Evolutionary conservation across 352 stramenopile genomes (phyloP).

Genomic region (Paralagenidium karlingii): DNA sequence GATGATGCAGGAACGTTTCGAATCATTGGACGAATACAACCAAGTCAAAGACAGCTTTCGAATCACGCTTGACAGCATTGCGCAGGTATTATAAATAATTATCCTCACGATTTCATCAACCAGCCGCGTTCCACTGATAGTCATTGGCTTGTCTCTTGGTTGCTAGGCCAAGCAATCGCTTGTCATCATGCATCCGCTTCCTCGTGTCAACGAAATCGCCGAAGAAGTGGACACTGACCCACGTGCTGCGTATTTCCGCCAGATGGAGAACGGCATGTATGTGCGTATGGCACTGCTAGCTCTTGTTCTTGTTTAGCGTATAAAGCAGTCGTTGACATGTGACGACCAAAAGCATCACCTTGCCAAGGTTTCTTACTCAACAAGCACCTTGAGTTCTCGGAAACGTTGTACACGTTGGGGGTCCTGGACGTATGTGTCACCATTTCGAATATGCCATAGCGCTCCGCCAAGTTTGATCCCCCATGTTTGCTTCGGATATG

Average conservation of each 20-base stretch:
- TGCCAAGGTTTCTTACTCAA: no score
- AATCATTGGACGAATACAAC: conserved; percentile 89
- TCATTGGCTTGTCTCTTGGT: conserved; percentile 2
- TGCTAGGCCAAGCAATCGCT: conserved; percentile 87
- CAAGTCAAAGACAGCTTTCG: conserved; percentile 86
- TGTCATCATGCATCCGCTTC: conserved; percentile 98
- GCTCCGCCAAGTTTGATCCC: conserved; percentile 61
- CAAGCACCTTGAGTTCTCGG: conserved; percentile 37
- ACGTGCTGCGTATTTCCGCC: conserved; percentile 94
- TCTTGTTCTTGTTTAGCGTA: conserved; percentile 81
- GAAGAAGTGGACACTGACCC: conserved; percentile 94
- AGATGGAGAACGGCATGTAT: conserved; percentile 99
- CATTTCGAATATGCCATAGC: conserved; percentile 77
- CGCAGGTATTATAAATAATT: conserved; percentile 11
- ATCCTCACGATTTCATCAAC: not conserved
- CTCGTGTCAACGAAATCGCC: conserved; percentile 94
- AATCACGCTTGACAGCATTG: conserved; percentile 59
- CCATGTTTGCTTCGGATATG: conserved; percentile 46
- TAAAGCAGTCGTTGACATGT: no score
- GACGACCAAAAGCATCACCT: no score
- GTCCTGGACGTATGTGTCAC: conserved; percentile 62
- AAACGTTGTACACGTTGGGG: conserved; percentile 51
- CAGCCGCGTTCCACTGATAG: not conserved
- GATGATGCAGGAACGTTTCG: conserved; percentile 88
- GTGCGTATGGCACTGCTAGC: conserved; percentile 97